phyloP scores from a whole-genome alignment of 2,329 filamentous ascomycete species.

The Fusarium sp. region DNA sequence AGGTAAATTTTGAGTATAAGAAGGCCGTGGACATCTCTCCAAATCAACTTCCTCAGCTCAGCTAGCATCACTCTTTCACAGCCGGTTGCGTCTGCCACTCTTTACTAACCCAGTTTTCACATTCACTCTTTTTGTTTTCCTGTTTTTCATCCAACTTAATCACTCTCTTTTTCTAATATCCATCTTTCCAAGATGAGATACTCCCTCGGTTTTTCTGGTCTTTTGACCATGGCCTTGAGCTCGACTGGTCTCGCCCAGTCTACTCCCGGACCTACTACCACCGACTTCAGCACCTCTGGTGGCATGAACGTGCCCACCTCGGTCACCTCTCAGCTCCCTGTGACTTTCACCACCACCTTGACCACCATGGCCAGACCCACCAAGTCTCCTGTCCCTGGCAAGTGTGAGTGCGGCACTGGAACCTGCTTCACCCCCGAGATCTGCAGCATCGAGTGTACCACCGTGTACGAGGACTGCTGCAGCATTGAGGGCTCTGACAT shows the following conservation, averaged over 20 bases:
- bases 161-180: constrained; percentile 8
- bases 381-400: constrained; percentile 1
- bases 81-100: constrained; percentile 38
- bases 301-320: constrained; percentile 23
- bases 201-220: constrained; percentile 31
- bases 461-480: constrained; percentile 31
- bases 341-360: constrained; percentile 16
- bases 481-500: constrained; percentile 3
- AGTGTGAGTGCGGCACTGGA: constrained; percentile 10
- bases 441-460: constrained; percentile 26
- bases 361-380: constrained; percentile 22
- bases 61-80: constrained; percentile 35
- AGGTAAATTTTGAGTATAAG: constrained; percentile 18
- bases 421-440: constrained; percentile 23
- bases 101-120: constrained; percentile 13
- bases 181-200: constrained; percentile 34
- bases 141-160: constrained; percentile 26
- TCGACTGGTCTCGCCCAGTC: constrained; percentile 15
- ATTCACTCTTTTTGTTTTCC: constrained; percentile 23
- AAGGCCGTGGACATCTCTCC: constrained; percentile 11
- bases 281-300: constrained; percentile 4
- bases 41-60: constrained; percentile 32
- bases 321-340: not conserved
- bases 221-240: constrained; percentile 36
- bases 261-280: not conserved